Evolutionary conservation across 768 basidiomycete genomes (phyloP).

Genomic region (Gloeopeniophorella convolvens): DNA sequence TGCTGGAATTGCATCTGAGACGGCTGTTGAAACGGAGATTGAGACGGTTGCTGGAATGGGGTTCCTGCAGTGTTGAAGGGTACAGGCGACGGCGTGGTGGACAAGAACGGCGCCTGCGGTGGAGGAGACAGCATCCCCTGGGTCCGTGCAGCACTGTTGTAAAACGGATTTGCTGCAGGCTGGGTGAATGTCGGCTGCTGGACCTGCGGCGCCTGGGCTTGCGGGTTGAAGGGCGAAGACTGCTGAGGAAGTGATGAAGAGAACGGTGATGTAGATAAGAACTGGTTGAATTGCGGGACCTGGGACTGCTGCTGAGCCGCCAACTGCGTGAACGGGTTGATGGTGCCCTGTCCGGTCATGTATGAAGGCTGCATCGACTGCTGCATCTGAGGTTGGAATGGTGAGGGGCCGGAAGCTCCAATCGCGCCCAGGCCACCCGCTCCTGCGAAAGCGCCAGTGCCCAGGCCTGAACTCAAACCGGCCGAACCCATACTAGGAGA

Average conservation of each 20-base stretch:
- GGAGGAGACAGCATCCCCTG: constrained; percentile 27
- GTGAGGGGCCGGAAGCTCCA: not conserved
- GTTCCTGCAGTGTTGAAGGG: constrained; percentile 16
- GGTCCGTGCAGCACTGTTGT: constrained; percentile 28
- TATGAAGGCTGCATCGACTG: constrained; percentile 2
- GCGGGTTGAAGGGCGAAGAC: constrained; percentile 22
- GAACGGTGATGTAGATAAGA: constrained; percentile 7
- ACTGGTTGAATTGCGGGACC: constrained; percentile 18
- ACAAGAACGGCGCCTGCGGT: constrained; percentile 20
- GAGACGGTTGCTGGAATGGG: constrained; percentile 20
- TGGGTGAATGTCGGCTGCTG: constrained; percentile 15
- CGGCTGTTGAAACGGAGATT: constrained; percentile 18
- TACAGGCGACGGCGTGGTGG: constrained; percentile 12
- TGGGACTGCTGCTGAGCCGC: constrained; percentile 23
- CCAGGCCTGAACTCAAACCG: constrained; percentile 15
- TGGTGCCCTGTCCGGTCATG: not conserved
- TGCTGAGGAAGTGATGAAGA: constrained; percentile 26
- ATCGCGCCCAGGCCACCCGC: constrained; percentile 15
- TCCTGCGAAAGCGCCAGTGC: constrained; percentile 11
- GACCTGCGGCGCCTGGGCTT: constrained; percentile 21
- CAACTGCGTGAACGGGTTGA: constrained; percentile 17
- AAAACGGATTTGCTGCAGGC: constrained; percentile 10
- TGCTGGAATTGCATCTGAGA: not conserved
- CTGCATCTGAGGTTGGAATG: constrained; percentile 24
- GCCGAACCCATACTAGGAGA: constrained; percentile 20